Evolutionary conservation across 352 stramenopile genomes (phyloP), one percentile per base, ranked within the genome.

Genomic region (Pythium inflatum): DNA sequence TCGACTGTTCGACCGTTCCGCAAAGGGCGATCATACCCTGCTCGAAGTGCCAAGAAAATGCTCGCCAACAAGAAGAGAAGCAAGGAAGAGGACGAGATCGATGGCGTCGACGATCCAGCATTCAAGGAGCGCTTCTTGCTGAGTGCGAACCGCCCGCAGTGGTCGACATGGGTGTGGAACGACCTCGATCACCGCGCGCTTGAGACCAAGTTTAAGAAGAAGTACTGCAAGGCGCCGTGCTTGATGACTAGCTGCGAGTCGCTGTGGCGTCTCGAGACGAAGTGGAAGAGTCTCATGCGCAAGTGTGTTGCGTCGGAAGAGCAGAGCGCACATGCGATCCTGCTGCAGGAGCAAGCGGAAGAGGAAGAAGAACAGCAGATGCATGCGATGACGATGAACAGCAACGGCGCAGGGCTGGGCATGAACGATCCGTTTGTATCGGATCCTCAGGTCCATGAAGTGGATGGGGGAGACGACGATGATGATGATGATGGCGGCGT

Each of bases 161-260:
- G 85, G 85, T 73, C 83, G 16, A 89, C 85, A 49, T 93, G 83
- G 85, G 79, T 93, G 25, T 91, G 83, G 83, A 82, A 78, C 1
- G 79, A 93, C 62, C 85, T 80, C 2, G 33, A 69, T 27, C 76
- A 88, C 24, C 79, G 73, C 13, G 71, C 78, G 20, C 53, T 92
- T 1, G 83, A 90, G 46, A 78, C 75, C 14, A 90, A 81, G 18
- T 91, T 85, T 62, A 82, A 81, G 55, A 85, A 80, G 56, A 83
- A 80, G 16, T 92, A 90, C 46, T 91, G 82, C 46, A 80, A 81
- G 13, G 68, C 75, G 25, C 75, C 77, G 27, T 57, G 88, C 27
- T 67, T 93, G 16, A 68, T 79, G 33, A 88, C 80, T 49, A 89
- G 45, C 40, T 88, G 76, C 50, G 77, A 88, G 24, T 66, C 66